Evolutionary conservation across 306 rosid genomes (phyloP).

Genomic region (Fragaria vesca): DNA sequence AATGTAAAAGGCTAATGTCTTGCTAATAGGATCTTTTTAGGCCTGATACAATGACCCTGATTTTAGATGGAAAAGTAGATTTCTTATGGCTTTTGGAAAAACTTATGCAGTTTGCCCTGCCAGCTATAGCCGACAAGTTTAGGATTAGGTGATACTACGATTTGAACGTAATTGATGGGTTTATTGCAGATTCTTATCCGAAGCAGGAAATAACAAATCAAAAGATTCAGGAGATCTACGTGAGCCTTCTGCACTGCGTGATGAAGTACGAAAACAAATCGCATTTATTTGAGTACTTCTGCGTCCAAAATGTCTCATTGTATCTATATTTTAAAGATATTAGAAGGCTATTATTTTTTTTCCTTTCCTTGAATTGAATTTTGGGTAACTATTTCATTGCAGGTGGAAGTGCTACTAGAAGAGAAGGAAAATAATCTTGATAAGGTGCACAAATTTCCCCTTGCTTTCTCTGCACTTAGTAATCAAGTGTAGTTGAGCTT

Average conservation of each 20-base stretch:
- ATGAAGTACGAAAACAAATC: constrained; percentile 56
- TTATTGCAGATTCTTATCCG: constrained; percentile 63
- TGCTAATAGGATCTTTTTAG: neutral
- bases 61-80: neutral
- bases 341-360: constrained; percentile 1
- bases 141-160: neutral
- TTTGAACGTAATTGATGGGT: neutral
- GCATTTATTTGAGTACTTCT: neutral
- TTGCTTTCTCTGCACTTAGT: constrained; percentile 11
- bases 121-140: neutral
- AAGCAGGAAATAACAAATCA: constrained; percentile 43
- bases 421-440: constrained; percentile 68
- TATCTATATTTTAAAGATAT: neutral
- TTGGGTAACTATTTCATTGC: constrained; percentile 31
- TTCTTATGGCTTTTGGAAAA: neutral
- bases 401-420: constrained; percentile 89
- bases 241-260: constrained; percentile 72
- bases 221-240: constrained; percentile 65
- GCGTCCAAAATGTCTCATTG: neutral
- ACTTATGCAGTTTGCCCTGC: neutral
- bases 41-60: neutral
- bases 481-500: constrained; percentile 15
- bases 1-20: neutral
- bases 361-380: constrained; percentile 5
- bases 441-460: constrained; percentile 50